Base-by-base conservation (phyloP, 495 filamentous ascomycete genomes). In the Zalerion maritima region DNA sequence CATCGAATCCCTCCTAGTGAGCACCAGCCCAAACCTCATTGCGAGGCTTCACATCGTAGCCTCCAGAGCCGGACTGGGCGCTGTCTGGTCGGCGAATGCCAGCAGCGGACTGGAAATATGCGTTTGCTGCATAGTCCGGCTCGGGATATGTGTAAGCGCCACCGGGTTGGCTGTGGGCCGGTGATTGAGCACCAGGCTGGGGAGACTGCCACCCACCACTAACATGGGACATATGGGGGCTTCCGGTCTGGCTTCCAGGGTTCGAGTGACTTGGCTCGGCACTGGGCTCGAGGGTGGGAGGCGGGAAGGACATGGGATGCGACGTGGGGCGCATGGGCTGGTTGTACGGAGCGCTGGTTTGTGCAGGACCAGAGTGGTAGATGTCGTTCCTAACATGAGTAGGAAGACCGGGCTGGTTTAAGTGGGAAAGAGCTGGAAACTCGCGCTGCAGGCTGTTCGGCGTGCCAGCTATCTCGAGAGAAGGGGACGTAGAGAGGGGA, bases 251-350 rank as follows among this genome's bases (percentile, higher is more conserved):
- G 41, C 77, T 84, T 38, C 69, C 75, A 6, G 50, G 42, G 2
- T 68, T 64, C 17, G 56, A 55, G 18, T 77, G 73, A 37, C 86
- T 80, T 18, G 69, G 69, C 45, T 82, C 82, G 19, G 83, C 62
- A 24, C 78, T 85, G 14, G 89, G 87, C 48, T 97, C 89, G 4
- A 97, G 66, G 18, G 84, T 81, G 21, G 79, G 73, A 5, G 81
- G 82, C 14, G 70, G 79, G 45, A 86, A 93, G 24, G 60, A 67
- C 6, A 57, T 71, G 0, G 85, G 85, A 54, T 93, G 83, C 12
- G 85, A 94, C 1, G 71, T 67, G 12, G 69, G 68, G 19, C 67
- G 58, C 49, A 69, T 62, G 10, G 52, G 52, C 16, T 57, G 55
- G 35, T 58, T 41, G 71, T 87, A 73, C 64, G 68, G 35, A 49